Conservation (phyloP, 1,284 basidiomycete genomes). For the Chalciporus sp. region DNA sequence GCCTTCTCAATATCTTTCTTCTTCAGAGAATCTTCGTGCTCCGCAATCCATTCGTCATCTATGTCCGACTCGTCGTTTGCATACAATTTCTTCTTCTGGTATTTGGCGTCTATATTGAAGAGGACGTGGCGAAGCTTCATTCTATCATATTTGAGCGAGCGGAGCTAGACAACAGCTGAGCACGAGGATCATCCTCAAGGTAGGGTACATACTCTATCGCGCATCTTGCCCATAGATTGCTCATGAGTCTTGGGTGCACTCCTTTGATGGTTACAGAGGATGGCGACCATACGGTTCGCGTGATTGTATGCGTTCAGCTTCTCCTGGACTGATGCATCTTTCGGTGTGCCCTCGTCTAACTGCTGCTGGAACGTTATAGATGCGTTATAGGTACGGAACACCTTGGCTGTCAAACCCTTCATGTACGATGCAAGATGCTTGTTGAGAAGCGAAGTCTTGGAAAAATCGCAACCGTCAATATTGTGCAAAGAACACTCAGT, state of each 20-base stretch:
- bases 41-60: constrained; percentile 87
- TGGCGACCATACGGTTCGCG: constrained; percentile 93
- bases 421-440: constrained; percentile 91
- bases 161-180: constrained; percentile 47
- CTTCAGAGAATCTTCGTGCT: constrained; percentile 80
- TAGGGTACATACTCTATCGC: constrained; percentile 69
- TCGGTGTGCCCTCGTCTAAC: constrained; percentile 75
- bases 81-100: constrained; percentile 82
- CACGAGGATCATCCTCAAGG: constrained; percentile 1
- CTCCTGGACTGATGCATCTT: constrained; percentile 80
- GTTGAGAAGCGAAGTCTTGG: constrained; percentile 81
- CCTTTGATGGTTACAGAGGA: constrained; percentile 98
- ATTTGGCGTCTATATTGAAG: constrained; percentile 74
- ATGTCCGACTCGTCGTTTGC: constrained; percentile 87
- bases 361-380: constrained; percentile 93
- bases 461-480: constrained; percentile 13
- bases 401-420: constrained; percentile 96
- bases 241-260: constrained; percentile 89
- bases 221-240: constrained; percentile 90
- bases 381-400: constrained; percentile 99
- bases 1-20: constrained; percentile 85
- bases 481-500: constrained; percentile 2
- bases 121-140: constrained; percentile 88
- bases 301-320: constrained; percentile 95
- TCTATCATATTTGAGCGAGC: constrained; percentile 88